phyloP scores from a whole-genome alignment of 129 eudicot species.

The Escallonia herrerae region DNA sequence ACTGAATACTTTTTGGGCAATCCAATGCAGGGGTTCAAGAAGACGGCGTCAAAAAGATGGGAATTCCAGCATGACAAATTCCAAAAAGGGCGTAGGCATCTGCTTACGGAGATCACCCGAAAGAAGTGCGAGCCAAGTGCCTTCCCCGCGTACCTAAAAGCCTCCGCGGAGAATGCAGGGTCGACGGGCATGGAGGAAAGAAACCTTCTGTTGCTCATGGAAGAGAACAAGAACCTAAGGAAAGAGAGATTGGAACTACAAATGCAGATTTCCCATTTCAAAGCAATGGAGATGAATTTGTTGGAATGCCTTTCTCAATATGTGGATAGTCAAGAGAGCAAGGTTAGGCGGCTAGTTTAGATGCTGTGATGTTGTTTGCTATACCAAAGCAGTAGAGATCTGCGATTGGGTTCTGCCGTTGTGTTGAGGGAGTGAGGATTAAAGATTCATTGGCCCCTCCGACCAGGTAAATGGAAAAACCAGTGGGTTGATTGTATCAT shows the following conservation, averaged over 20 bases:
- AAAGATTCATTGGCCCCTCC: too few relatives aligned
- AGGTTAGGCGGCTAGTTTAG: conserved; percentile 15
- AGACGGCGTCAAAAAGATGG: conserved; percentile 43
- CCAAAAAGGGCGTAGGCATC: conserved; percentile 31
- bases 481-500: too few relatives aligned
- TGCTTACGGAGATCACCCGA: conserved; percentile 31
- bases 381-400: too few relatives aligned
- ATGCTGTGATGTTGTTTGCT: neutral
- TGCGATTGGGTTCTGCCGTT: too few relatives aligned
- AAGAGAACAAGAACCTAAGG: conserved; percentile 40
- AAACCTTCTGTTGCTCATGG: conserved; percentile 17
- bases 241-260: conserved; percentile 34
- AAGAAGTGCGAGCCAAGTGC: conserved; percentile 40
- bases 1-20: too few relatives aligned
- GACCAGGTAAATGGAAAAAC: too few relatives aligned
- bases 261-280: conserved; percentile 39
- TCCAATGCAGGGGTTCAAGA: conserved; percentile 36
- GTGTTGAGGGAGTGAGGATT: too few relatives aligned
- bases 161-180: conserved; percentile 9
- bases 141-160: conserved; percentile 31
- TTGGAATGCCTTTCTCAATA: conserved; percentile 29
- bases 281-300: conserved; percentile 26
- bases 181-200: conserved; percentile 5
- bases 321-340: conserved; percentile 12
- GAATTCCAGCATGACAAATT: conserved; percentile 56